Conservation (phyloP, 164 flowering plant species). For the Stephania cephalantha region DNA sequence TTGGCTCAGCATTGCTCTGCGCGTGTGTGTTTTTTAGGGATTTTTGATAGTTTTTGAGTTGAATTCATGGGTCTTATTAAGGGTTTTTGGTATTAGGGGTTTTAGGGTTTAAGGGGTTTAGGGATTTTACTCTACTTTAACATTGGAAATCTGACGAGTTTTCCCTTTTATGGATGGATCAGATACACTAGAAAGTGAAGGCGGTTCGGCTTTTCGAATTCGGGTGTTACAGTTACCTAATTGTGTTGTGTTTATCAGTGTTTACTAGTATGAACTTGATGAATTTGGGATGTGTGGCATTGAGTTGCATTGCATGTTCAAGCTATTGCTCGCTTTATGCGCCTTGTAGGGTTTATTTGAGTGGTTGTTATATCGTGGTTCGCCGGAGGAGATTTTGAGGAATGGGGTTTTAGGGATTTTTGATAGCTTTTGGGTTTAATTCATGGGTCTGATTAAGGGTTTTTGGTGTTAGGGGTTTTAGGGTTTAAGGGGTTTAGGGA, state of each 20-base stretch:
- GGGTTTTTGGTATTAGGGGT: background rate
- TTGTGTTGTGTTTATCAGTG: background rate
- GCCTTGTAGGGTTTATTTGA: background rate
- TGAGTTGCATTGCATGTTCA: background rate
- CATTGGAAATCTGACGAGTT: too few relatives aligned
- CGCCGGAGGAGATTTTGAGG: background rate
- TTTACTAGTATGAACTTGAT: background rate
- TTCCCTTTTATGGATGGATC: too few relatives aligned
- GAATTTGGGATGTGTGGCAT: background rate
- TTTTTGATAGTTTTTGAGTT: background rate
- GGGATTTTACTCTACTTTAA: too few relatives aligned
- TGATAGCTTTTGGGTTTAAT: too few relatives aligned
- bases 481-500: too few relatives aligned
- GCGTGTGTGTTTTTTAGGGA: too few relatives aligned
- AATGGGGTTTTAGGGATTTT: background rate
- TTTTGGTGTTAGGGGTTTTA: too few relatives aligned
- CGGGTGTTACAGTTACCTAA: background rate
- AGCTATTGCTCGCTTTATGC: background rate
- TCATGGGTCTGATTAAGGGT: too few relatives aligned
- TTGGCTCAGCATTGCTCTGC: background rate
- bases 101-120: too few relatives aligned
- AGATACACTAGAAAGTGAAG: too few relatives aligned
- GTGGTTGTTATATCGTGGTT: background rate
- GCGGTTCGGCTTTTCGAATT: background rate
- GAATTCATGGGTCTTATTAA: background rate